Evolutionary conservation across 176 grass and related monocot genomes (phyloP), one percentile per base, ranked within the genome.

Genomic region (Oryza nivara): DNA sequence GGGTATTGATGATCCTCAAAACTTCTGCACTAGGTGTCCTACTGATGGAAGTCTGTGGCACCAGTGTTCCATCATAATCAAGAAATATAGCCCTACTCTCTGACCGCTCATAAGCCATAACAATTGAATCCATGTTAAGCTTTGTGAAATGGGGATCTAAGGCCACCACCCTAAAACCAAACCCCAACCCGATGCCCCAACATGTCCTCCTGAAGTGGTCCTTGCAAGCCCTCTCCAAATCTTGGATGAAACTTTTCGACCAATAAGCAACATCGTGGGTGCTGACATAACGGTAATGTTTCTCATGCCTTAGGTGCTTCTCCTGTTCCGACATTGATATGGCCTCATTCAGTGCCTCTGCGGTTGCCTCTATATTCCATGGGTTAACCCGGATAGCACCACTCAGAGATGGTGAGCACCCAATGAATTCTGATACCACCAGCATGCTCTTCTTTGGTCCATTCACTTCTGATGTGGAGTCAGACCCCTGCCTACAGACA

Each of bases 141-240:
- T 99, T 99, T 38, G 91, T 94, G 79, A 99, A 99, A 79, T 92
- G 91, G 28, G 93, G 78, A 67, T 96, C 97, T 11, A 99, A 87
- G 17, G 97, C 97, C 17, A 99, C 97, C 35, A 99, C 97, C 84
- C 97, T 88, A 78, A 99, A 99, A 67, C 97, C 92, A 60, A 99
- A 96, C 49, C 97, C 97, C 81, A 99, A 80, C 8, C 97, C 97
- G 47, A 96, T 99, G 28, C 97, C 97, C 97, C 97, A 99, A 68
- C 93, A 96, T 2, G 91, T 92, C 84, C 90, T 96, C 77, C 68
- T 86, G 68, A 94, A 99, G 80, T 99, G 97, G 56, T 99, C 97
- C 61, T 92, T 90, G 76, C 97, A 99, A 75, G 81, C 86, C 88
- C 92, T 93, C 65, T 96, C 90, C 79, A 99, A 72, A 56, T 99